Evolutionary conservation across 2,329 filamentous ascomycete species (phyloP).

Genomic region (Colletotrichum brevisporum): DNA sequence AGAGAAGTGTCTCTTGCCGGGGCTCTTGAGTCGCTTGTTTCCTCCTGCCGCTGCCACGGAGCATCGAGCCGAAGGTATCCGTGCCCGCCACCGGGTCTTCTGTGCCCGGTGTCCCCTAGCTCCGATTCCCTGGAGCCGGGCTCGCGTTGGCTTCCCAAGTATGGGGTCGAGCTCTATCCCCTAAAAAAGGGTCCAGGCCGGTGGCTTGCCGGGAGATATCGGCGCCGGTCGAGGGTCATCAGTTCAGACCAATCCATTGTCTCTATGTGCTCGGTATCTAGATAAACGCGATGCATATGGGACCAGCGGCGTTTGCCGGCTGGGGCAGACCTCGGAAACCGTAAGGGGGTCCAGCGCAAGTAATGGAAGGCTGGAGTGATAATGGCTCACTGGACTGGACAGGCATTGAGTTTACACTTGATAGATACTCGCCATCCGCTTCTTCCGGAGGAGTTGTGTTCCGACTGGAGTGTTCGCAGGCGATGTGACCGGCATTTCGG

Average conservation of each 20-base stretch:
- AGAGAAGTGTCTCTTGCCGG: too few species aligned
- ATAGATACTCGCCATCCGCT: conserved; percentile 1
- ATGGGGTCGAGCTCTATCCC: conserved; percentile 40
- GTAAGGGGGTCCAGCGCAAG: conserved; percentile 2
- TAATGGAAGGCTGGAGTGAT: conserved; percentile 24
- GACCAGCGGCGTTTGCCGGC: conserved; percentile 37
- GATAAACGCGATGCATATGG: conserved; percentile 32
- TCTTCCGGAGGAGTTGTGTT: neutral
- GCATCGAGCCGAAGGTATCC: neutral
- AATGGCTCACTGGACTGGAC: conserved; percentile 41
- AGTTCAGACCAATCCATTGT: conserved; percentile 48
- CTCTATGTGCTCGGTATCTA: conserved; percentile 39
- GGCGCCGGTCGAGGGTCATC: neutral
- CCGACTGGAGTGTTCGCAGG: too few species aligned
- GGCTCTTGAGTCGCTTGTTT: neutral
- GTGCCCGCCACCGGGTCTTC: neutral
- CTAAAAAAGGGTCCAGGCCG: conserved; percentile 43
- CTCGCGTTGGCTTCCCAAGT: neutral
- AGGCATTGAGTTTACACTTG: conserved; percentile 43
- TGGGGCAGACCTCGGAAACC: conserved; percentile 36
- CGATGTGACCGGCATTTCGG: too few species aligned
- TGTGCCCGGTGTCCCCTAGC: neutral
- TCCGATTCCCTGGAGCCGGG: neutral
- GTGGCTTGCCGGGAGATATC: conserved; percentile 40
- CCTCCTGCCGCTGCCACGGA: neutral